Evolutionary conservation across 176 grass and related monocot species (phyloP).

Genomic region (Triticum aestivum): IWGSC_CS_RefSeq_v2.1 NC_057800.1:607049381-607049880

Average conservation of each 20-base stretch:
- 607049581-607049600: neutral
- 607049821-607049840: slow-evolving; percentile 8
- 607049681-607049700: neutral
- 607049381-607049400: neutral
- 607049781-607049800: slow-evolving; percentile 73
- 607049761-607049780: slow-evolving; percentile 83
- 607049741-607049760: slow-evolving; percentile 86
- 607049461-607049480: neutral
- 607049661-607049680: neutral
- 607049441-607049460: neutral
- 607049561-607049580: neutral
- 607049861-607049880: no score
- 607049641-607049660: neutral
- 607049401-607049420: neutral
- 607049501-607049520: neutral
- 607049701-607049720: slow-evolving; percentile 1
- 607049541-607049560: neutral
- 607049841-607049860: no score
- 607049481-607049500: neutral
- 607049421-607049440: slow-evolving; percentile 1
- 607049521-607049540: neutral
- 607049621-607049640: neutral
- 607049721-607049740: slow-evolving; percentile 16
- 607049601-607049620: neutral
- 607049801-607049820: slow-evolving; percentile 87